Conservation (phyloP, 345 rosid species). For the Salix suchowensis region DNA sequence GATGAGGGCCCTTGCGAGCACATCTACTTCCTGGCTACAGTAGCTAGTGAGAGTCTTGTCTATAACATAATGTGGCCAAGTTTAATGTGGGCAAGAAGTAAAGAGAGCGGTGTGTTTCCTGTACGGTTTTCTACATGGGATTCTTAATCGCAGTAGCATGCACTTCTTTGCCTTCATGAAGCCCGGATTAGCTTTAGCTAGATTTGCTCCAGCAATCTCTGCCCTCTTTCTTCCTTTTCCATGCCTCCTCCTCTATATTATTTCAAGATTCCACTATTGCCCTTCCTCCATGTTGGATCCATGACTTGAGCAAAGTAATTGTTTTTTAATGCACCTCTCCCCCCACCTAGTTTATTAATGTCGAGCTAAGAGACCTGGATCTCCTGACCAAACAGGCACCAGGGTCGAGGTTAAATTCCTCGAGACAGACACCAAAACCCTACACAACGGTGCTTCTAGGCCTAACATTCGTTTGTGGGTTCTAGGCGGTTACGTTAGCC, state of each 20-base stretch:
- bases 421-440: constrained; percentile 40
- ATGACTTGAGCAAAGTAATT: neutral
- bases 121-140: neutral
- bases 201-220: constrained; percentile 42
- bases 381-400: constrained; percentile 24
- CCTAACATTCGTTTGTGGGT: constrained; percentile 30
- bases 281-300: neutral
- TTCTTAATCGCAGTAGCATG: neutral
- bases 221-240: constrained; percentile 6
- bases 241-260: constrained; percentile 4
- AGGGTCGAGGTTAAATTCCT: constrained; percentile 34
- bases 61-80: neutral
- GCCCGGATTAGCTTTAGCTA: constrained; percentile 23
- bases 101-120: constrained; percentile 1
- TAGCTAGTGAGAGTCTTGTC: neutral
- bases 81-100: neutral
- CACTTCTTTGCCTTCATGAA: neutral
- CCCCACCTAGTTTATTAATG: neutral
- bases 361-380: neutral
- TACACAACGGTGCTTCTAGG: constrained; percentile 4
- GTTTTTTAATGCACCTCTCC: no score
- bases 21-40: neutral
- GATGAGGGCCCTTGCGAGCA: neutral
- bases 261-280: neutral
- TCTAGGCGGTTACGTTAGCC: neutral